Evolutionary conservation across 2,329 filamentous ascomycete genomes (phyloP), one percentile per base, ranked within the genome.

Genomic region (Ophiostoma perfectum): DNA sequence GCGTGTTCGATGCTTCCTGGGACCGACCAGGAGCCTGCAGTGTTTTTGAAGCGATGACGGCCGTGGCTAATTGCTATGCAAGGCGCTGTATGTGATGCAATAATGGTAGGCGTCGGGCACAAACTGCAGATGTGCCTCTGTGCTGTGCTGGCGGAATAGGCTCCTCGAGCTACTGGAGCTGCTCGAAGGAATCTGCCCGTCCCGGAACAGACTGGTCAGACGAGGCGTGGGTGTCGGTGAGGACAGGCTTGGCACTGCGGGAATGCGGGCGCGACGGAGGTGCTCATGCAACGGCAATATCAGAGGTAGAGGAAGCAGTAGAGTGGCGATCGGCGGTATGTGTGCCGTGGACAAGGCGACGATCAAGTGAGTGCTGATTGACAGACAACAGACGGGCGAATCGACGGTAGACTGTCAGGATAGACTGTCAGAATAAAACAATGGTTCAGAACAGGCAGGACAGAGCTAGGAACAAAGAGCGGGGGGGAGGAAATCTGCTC

Each of bases 241-340:
- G 58, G 38, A 41, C 60, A 44, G 39, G 16, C 38, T 63, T 63
- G 60, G 60, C 60, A 63, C 3, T 63, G 60, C 60, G 60, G 60
- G 16, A 42, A 44, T 16, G 60, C 60, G 38, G 39, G 39, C 60
- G 18, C 36, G 38, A 42, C 60, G 60, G 60, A 41, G 60, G 60
- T 55, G 18, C 49, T 4, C 49, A 52, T 55, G 49, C 49, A 27
- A 55, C 27, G n/a, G 18, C 18, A 27, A 55, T 6, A 49, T 49
- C 47, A 49, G 18, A 12, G 27, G 58, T 62, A 14, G 58, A 39
- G 58, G 38, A 27, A 39, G 58, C 58, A 36, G 39, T 41, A 63
- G 60, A 18, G 60, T 42, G 38, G 60, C 60, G 60, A 63, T 63
- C 60, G 16, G 60, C 60, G 60, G 60, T 63, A 38, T 63, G 55